A percentile compares a stretch with the other conserved stretches of the same genome.
Evolutionary conservation across 2,329 filamentous ascomycete genomes (phyloP).

Genomic region (Colletotrichum siamense): DNA sequence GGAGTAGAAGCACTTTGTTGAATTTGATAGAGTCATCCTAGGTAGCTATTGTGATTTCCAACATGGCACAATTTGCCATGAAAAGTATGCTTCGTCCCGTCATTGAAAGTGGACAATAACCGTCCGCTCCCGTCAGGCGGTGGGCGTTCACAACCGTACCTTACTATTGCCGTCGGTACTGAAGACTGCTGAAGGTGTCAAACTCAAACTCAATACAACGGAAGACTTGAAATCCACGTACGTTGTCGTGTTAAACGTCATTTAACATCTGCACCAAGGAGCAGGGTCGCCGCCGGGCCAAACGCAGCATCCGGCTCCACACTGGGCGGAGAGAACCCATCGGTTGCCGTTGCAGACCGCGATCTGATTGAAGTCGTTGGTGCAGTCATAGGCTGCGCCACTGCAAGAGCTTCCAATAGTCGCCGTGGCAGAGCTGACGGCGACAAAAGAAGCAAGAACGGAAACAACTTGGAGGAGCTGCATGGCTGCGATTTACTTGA

Average conservation of each 20-base stretch:
- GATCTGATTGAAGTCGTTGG: not conserved
- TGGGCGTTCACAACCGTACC: no score
- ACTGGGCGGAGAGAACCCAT: not conserved
- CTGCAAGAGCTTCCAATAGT: not conserved
- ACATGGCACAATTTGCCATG: not conserved
- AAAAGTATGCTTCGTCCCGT: not conserved
- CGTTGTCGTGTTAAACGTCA: not conserved
- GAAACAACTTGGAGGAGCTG: not conserved
- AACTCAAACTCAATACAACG: not conserved
- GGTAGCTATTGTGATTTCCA: not conserved
- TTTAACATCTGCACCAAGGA: not conserved
- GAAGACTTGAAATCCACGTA: not conserved
- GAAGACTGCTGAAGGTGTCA: not conserved
- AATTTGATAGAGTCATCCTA: not conserved
- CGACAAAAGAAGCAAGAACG: not conserved
- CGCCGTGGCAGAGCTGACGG: not conserved
- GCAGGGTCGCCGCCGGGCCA: not conserved
- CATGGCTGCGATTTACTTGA: not conserved
- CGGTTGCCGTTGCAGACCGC: not conserved
- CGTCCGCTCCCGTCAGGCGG: not conserved
- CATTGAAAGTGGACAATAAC: not conserved
- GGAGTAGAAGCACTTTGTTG: not conserved
- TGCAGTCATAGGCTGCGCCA: not conserved
- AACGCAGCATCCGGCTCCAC: not conserved
- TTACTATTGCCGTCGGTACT: not conserved